These are phyloP conservation scores for Geosiphon pyriformis DNA, from an alignment of 192 early-diverging fungal species.

Conservation along the genomic window DNA sequence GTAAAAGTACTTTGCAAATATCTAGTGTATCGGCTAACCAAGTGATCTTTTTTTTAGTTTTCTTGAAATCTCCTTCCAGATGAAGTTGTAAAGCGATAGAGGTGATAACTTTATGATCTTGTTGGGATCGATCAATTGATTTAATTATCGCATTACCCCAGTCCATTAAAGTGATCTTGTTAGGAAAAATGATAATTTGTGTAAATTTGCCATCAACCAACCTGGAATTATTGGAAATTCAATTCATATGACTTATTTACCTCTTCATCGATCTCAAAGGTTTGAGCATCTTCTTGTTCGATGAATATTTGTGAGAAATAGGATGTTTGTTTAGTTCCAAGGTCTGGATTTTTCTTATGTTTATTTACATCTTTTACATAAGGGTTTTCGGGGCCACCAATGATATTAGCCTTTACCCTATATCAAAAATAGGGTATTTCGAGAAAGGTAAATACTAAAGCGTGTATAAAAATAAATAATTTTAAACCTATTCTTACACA, in stretches of 20 bases:
- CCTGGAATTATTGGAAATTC: no score
- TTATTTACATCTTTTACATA: conserved; percentile 64
- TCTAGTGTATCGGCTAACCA: conserved; percentile 75
- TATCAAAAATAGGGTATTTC: not conserved
- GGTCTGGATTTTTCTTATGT: conserved; percentile 96
- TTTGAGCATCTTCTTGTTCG: conserved; percentile 81
- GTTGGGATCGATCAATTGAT: conserved; percentile 55
- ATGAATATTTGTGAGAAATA: conserved; percentile 75
- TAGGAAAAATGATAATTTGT: not conserved
- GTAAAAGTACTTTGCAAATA: conserved; percentile 60
- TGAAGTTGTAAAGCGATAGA: conserved; percentile 68
- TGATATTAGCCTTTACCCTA: conserved; percentile 58
- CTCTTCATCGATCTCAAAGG: conserved; percentile 81
- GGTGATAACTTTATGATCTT: conserved; percentile 47
- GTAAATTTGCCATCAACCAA: no score
- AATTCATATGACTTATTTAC: no score
- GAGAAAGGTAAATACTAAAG: not conserved
- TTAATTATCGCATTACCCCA: conserved; percentile 97
- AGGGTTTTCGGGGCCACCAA: conserved; percentile 49
- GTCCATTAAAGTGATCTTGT: conserved; percentile 91
- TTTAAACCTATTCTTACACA: conserved; percentile 41
- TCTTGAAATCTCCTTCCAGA: conserved; percentile 93
- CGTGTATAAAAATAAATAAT: not conserved
- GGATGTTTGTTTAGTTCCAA: conserved; percentile 82
- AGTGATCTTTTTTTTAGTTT: conserved; percentile 98